phyloP scores from a whole-genome alignment of 2,329 filamentous ascomycete genomes.

The Talaromyces sp. region DNA sequence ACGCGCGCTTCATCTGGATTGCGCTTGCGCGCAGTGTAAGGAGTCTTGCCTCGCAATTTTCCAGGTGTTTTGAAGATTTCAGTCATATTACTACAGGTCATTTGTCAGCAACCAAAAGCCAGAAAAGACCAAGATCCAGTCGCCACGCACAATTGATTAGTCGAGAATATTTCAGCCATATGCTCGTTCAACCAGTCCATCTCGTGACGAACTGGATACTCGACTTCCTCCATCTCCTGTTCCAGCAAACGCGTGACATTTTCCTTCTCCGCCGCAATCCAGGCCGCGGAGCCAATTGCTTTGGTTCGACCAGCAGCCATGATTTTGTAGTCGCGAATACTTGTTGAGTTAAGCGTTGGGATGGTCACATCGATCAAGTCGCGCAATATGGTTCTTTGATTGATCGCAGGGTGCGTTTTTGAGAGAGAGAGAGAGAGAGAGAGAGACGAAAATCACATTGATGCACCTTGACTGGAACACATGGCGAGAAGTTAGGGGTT shows the following conservation, averaged over 20 bases:
- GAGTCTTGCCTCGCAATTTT: conserved; percentile 49
- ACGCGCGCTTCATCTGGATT: conserved; percentile 42
- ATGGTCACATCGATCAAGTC: background rate
- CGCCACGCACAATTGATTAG: conserved; percentile 72
- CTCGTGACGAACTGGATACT: conserved; percentile 87
- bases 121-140: conserved; percentile 18
- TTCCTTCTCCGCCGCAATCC: conserved; percentile 79
- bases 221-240: conserved; percentile 87
- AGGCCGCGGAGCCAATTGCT: conserved; percentile 74
- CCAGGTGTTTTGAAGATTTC: conserved; percentile 80
- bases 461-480: background rate
- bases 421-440: too few relatives aligned
- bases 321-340: conserved; percentile 14
- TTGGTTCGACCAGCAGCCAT: conserved; percentile 39
- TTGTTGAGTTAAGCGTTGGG: background rate
- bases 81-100: conserved; percentile 69
- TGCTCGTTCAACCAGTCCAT: conserved; percentile 98
- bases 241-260: conserved; percentile 71
- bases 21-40: conserved; percentile 44
- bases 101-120: conserved; percentile 28
- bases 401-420: background rate
- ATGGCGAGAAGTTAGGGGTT: background rate
- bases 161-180: conserved; percentile 89
- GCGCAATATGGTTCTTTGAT: background rate
- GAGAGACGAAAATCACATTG: background rate